Percentiles rank a stretch among this genome's conserved stretches.
Evolutionary conservation across 306 rosid genomes (phyloP).

Genomic region (Inga leiocalycina): DNA sequence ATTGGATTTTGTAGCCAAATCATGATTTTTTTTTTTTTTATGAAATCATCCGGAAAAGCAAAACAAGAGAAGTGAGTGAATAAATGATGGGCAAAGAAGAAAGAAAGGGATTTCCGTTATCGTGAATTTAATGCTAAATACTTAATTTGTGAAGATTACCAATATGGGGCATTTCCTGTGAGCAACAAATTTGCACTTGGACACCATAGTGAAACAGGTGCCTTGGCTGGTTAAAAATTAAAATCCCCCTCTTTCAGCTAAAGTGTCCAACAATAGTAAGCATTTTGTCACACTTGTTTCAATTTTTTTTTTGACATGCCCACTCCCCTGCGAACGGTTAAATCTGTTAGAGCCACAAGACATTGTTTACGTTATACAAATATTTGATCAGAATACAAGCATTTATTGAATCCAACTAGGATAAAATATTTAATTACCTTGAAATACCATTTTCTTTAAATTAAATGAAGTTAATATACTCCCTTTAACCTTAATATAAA

Average conservation of each 20-base stretch:
- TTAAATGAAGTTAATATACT: too few relatives aligned
- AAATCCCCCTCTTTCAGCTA: conserved; percentile 12
- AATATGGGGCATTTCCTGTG: conserved; percentile 43
- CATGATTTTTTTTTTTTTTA: conserved; percentile 27
- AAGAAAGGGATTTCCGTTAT: conserved; percentile 48
- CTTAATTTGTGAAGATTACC: conserved; percentile 48
- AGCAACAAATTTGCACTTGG: conserved; percentile 36
- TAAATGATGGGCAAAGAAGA: conserved; percentile 36
- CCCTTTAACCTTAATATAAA: too few relatives aligned
- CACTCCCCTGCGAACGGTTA: background rate
- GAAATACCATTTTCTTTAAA: too few relatives aligned
- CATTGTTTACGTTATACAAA: background rate
- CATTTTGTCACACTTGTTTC: conserved; percentile 35
- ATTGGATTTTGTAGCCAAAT: conserved; percentile 39
- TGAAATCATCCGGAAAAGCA: conserved; percentile 44
- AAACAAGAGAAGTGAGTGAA: conserved; percentile 42
- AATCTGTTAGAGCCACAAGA: background rate
- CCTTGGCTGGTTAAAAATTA: background rate
- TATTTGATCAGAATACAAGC: background rate
- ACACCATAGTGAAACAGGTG: background rate
- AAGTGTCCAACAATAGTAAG: conserved; percentile 28
- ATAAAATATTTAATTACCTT: background rate
- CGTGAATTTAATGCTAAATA: conserved; percentile 48
- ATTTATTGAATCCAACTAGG: background rate
- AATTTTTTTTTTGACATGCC: background rate